A percentile compares a stretch with the other conserved stretches of the same genome.
These are phyloP conservation scores for Miscanthus sacchariflorus DNA, from an alignment of 202 grass and related monocot species.

Conservation along the genomic window DNA sequence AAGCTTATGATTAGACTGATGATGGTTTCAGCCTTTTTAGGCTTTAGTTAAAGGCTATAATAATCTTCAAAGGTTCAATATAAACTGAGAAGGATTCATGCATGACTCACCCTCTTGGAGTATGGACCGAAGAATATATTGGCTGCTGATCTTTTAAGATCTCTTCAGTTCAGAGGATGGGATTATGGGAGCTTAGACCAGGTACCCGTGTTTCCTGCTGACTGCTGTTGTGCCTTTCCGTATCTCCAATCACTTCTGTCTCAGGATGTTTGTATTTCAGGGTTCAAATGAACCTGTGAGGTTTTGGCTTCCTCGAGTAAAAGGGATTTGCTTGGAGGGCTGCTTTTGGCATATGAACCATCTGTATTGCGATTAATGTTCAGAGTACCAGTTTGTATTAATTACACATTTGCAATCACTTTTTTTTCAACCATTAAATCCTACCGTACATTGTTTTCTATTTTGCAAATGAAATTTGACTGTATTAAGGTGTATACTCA, in stretches of 20 bases:
- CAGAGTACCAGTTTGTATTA: neutral
- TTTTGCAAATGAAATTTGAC: neutral
- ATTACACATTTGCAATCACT: neutral
- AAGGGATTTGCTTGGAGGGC: neutral
- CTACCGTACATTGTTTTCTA: neutral
- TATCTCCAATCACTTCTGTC: neutral
- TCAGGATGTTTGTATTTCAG: neutral
- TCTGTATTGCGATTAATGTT: neutral
- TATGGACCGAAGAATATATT: constrained; percentile 8
- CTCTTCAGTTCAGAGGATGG: neutral
- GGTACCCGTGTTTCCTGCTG: neutral
- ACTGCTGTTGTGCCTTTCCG: neutral
- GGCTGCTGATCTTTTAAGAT: neutral
- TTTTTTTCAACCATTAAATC: neutral
- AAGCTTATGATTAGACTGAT: neutral
- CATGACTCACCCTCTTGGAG: neutral
- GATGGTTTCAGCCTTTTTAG: neutral
- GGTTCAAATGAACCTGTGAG: neutral
- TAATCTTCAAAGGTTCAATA: neutral
- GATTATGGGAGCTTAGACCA: neutral
- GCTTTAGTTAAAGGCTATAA: neutral
- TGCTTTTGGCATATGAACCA: neutral
- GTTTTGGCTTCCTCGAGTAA: neutral
- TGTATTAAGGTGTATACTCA: neutral
- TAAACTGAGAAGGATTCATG: neutral